These are phyloP conservation scores for Phaeoacremonium minimum DNA, from an alignment of 2,329 filamentous ascomycete species.

Conservation along the genomic window DNA sequence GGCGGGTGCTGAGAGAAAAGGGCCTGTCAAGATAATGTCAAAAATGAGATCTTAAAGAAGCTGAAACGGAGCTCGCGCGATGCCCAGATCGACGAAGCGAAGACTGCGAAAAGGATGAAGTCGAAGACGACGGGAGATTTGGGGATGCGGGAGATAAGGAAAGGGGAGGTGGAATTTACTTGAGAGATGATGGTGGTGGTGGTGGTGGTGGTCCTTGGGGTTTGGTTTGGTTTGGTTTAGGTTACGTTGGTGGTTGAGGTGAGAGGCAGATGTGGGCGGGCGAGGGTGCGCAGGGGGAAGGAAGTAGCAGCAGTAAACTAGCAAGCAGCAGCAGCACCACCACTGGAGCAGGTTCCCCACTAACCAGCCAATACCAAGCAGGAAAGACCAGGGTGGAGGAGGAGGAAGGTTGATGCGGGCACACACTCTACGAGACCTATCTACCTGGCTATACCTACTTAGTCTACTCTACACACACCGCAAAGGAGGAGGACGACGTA, in stretches of 20 bases:
- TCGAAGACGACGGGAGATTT: constrained; percentile 25
- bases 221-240: no score
- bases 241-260: no score
- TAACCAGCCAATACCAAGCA: no score
- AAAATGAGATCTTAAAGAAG: constrained; percentile 20
- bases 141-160: constrained; percentile 30
- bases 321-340: no score
- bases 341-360: no score
- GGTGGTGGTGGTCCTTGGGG: no score
- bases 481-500: not conserved
- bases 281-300: constrained; percentile 14
- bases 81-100: constrained; percentile 28
- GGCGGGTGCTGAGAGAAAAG: constrained; percentile 17
- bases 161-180: constrained; percentile 31
- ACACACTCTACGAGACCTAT: no score
- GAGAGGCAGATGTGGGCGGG: constrained; percentile 19
- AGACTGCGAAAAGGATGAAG: constrained; percentile 21
- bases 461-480: no score
- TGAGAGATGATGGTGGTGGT: no score
- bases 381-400: no score
- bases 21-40: constrained; percentile 16
- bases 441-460: no score
- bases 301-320: no score
- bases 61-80: constrained; percentile 26
- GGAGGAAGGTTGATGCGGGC: constrained; percentile 5